Evolutionary conservation across 495 filamentous ascomycete species (phyloP), one percentile per base, ranked within the genome.

Genomic region (Hypoxylon fuscum): DNA sequence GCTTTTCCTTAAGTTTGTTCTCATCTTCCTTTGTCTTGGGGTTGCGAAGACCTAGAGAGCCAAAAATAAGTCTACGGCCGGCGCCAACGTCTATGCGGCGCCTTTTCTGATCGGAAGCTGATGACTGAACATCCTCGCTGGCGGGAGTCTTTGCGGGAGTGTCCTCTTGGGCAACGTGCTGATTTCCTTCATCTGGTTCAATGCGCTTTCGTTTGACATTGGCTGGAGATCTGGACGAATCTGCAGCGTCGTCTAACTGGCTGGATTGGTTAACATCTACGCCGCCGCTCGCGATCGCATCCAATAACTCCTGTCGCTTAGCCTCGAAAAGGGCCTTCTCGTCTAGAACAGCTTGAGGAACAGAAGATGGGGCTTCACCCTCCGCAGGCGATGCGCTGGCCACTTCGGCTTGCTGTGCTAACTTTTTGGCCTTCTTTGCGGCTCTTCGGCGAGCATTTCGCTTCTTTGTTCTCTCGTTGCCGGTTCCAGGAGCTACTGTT

Each of bases 21-120:
- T 88, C 87, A 12, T 92, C 88, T 55, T 83, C 81, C 64, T 90
- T 87, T 3, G 81, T 86, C 52, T 83, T 86, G 2, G 90, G 90
- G 8, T 80, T 82, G 53, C 81, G 82, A 3, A 92, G 74, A 27
- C 90, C 90, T n/a, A 93, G 77, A 18, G 88, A 85, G 15, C 87
- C 86, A 64, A 92, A 92, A 0, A 95, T 67, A 59, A 93, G 69
- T 57, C 90, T 79, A 37, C 83, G 82, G 3, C 85, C 85, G 54
- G 88, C 87, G 7, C 77, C 83, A 2, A 91, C 61, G 66, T 93
- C 88, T 15, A 92, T 68, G 51, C 77, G 79, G 1, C 77, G 76
- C 53, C 81, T 80, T 41, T 74, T 74, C 58, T 77, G 72, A 34
- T 68, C 72, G 25, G 73, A 51, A 34, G 60, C 46, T 15, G 68